Evolutionary conservation across 208 protist species (phyloP).

Genomic region (Leptomonas seymouri): DNA sequence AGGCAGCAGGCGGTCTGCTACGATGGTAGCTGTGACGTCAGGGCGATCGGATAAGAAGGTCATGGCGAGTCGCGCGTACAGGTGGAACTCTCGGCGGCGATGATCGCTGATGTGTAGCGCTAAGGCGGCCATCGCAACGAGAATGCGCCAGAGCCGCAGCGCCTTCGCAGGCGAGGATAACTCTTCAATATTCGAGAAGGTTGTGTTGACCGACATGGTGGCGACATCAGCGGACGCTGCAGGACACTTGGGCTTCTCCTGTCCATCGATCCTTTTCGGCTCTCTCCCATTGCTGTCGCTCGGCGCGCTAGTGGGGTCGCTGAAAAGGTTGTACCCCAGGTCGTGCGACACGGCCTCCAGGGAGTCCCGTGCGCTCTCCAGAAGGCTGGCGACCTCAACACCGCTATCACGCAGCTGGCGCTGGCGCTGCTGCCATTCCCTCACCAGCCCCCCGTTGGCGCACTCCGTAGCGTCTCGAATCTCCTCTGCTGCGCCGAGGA

Average conservation of each 20-base stretch:
- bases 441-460: not conserved
- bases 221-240: not conserved
- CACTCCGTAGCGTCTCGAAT: slow-evolving; percentile 6
- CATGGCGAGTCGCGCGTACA: slow-evolving; percentile 57
- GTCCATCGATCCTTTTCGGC: too few species aligned
- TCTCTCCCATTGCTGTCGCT: not conserved
- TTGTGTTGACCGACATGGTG: not conserved
- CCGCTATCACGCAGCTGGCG: slow-evolving; percentile 16
- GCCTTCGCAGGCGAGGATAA: slow-evolving; percentile 37
- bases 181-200: slow-evolving; percentile 40
- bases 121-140: slow-evolving; percentile 48
- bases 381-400: slow-evolving; percentile 15
- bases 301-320: not conserved
- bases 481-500: slow-evolving; percentile 9
- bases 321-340: slow-evolving; percentile 24
- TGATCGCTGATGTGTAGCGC: slow-evolving; percentile 40
- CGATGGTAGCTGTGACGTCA: slow-evolving; percentile 41
- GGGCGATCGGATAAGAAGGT: slow-evolving; percentile 55
- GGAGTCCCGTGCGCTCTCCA: slow-evolving; percentile 28
- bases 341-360: slow-evolving; percentile 26
- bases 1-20: slow-evolving; percentile 51
- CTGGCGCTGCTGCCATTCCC: slow-evolving; percentile 11
- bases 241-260: too few species aligned
- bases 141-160: slow-evolving; percentile 47
- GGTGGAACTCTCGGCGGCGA: slow-evolving; percentile 44